phyloP scores from a whole-genome alignment of 2,329 filamentous ascomycete genomes.

The Westerdykella sp. region DNA sequence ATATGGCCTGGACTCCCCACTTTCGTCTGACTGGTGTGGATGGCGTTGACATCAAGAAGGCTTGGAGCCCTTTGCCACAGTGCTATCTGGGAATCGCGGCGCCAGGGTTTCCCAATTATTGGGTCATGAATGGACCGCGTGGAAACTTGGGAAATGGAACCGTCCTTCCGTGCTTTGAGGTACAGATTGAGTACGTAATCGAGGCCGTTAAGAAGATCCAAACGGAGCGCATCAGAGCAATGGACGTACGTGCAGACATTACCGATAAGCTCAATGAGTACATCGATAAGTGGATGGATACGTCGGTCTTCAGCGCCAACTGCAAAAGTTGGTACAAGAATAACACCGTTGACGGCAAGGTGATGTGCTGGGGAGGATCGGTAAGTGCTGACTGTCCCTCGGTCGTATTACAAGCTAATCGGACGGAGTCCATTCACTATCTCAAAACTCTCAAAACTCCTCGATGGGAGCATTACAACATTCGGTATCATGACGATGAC shows the following conservation, averaged over 20 bases:
- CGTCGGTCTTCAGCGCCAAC: background rate
- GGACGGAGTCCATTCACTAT: constrained; percentile 1
- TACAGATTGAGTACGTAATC: constrained; percentile 5
- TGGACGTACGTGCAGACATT: constrained; percentile 2
- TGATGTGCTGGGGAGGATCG: constrained; percentile 6
- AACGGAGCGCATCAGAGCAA: constrained; percentile 1
- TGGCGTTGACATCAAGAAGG: constrained; percentile 23
- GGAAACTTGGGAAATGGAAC: constrained; percentile 4
- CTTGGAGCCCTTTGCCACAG: constrained; percentile 31
- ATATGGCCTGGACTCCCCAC: constrained; percentile 35
- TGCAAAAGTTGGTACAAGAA: constrained; percentile 9
- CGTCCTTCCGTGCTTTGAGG: constrained; percentile 3
- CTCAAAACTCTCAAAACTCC: constrained; percentile 3
- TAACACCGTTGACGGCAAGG: constrained; percentile 4
- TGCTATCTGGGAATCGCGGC: constrained; percentile 21
- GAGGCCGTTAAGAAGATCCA: constrained; percentile 4
- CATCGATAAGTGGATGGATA: constrained; percentile 4
- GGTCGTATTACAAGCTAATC: background rate
- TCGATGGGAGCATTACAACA: constrained; percentile 5
- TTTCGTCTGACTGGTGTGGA: constrained; percentile 33
- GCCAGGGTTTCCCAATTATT: constrained; percentile 26
- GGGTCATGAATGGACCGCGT: constrained; percentile 4
- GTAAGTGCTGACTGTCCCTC: background rate
- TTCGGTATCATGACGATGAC: constrained; percentile 1
- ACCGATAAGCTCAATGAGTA: constrained; percentile 4